These are phyloP conservation scores for Peronospora tabacina DNA, from an alignment of 352 stramenopile genomes.

Conservation along the genomic window DNA sequence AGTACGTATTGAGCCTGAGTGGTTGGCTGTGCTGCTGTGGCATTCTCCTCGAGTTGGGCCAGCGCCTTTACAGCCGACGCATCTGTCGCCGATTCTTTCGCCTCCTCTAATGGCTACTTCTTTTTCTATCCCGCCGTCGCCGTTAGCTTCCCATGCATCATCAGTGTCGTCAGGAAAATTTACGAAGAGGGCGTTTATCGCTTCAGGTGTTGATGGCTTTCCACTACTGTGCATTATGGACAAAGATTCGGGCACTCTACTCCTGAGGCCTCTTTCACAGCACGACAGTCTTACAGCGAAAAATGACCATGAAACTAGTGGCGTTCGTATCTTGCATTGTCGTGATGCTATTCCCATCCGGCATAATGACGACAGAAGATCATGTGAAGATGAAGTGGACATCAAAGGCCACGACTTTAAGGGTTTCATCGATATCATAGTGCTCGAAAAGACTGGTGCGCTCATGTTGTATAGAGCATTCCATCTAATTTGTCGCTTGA, in stretches of 20 bases:
- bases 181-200: conserved; percentile 33
- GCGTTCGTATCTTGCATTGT: conserved; percentile 27
- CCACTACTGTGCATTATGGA: conserved; percentile 44
- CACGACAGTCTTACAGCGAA: conserved; percentile 9
- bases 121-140: conserved; percentile 15
- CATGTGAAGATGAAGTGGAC: neutral
- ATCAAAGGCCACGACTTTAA: neutral
- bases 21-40: conserved; percentile 29
- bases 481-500: conserved; percentile 27
- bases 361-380: neutral
- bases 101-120: conserved; percentile 3
- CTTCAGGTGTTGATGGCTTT: conserved; percentile 19
- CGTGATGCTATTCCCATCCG: conserved; percentile 36
- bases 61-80: conserved; percentile 8
- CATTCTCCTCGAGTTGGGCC: conserved; percentile 22
- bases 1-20: conserved; percentile 41
- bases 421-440: conserved; percentile 31
- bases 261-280: conserved; percentile 30
- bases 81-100: conserved; percentile 22
- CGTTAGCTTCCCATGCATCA: conserved; percentile 1
- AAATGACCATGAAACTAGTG: conserved; percentile 3
- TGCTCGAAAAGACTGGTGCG: conserved; percentile 26
- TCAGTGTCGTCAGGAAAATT: conserved; percentile 1
- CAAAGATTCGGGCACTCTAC: conserved; percentile 25
- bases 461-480: conserved; percentile 33